phyloP scores from a whole-genome alignment of 208 protist species.

The Porcisia hertigi region DNA sequence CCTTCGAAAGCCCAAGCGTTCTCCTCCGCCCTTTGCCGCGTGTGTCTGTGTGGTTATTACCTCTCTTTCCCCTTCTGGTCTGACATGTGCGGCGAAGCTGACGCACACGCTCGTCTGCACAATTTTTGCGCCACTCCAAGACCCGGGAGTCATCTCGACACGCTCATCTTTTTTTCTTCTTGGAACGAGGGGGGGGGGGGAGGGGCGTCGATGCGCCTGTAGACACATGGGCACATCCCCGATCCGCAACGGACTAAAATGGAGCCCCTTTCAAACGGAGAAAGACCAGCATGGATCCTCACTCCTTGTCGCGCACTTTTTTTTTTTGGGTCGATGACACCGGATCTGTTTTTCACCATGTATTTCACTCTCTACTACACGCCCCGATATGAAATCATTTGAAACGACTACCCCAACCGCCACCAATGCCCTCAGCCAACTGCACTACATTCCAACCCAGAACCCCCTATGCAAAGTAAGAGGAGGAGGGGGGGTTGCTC shows the following conservation, averaged over 20 bases:
- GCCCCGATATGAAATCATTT: not conserved
- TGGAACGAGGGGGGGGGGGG: too few relatives aligned
- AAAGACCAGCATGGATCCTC: too few relatives aligned
- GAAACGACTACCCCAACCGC: not conserved
- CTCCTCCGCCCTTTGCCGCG: not conserved
- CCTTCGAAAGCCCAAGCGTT: not conserved
- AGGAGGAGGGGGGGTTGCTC: not conserved
- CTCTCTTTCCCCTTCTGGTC: not conserved
- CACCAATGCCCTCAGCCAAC: not conserved
- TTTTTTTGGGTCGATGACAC: not conserved
- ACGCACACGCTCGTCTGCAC: too few relatives aligned
- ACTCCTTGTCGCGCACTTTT: not conserved
- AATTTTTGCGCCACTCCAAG: too few relatives aligned
- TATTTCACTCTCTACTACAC: not conserved
- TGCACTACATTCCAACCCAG: not conserved
- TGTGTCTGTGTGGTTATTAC: not conserved
- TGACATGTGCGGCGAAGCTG: too few relatives aligned
- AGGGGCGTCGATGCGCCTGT: too few relatives aligned
- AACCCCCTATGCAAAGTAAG: not conserved
- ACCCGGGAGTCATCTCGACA: too few relatives aligned
- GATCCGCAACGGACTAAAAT: not conserved
- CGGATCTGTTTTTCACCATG: not conserved
- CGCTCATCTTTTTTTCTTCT: too few relatives aligned
- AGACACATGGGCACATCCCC: too few relatives aligned
- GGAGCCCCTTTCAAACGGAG: too few relatives aligned